Evolutionary conservation across 2,329 filamentous ascomycete species (phyloP).

Genomic region (Alternaria metachromatica): DNA sequence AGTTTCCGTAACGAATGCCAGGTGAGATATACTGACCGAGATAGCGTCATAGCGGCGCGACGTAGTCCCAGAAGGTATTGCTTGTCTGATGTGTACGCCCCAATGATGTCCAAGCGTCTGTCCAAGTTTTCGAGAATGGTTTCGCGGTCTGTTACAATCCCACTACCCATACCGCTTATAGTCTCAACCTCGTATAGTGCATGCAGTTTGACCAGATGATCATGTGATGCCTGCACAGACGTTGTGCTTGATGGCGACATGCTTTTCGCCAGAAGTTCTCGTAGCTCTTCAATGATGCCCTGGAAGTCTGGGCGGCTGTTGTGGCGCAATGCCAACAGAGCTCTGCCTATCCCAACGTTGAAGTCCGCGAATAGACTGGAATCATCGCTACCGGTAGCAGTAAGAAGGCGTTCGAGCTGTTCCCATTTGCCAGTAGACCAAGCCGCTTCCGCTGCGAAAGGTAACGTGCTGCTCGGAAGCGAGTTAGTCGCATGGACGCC

Average conservation of each 20-base stretch:
- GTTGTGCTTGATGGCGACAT: constrained; percentile 79
- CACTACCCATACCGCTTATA: constrained; percentile 61
- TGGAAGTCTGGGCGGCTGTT: constrained; percentile 61
- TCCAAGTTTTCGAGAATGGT: constrained; percentile 64
- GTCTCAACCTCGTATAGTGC: constrained; percentile 86
- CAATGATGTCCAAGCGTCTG: constrained; percentile 84
- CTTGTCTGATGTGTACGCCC: constrained; percentile 89
- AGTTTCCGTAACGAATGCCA: constrained; percentile 5
- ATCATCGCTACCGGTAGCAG: constrained; percentile 52
- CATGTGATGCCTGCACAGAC: constrained; percentile 84
- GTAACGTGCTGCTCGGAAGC: constrained; percentile 63
- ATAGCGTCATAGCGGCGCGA: constrained; percentile 84
- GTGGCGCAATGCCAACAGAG: constrained; percentile 66
- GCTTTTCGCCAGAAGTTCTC: constrained; percentile 73
- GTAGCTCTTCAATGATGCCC: constrained; percentile 67
- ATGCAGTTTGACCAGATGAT: constrained; percentile 84
- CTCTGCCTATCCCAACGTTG: constrained; percentile 78
- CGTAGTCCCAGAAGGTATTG: constrained; percentile 89
- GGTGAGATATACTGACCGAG: constrained; percentile 58
- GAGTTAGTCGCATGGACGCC: constrained; percentile 63
- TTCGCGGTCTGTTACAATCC: constrained; percentile 43
- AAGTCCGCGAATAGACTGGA: constrained; percentile 66
- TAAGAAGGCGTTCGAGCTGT: constrained; percentile 69
- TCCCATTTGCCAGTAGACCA: constrained; percentile 89
- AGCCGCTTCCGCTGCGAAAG: constrained; percentile 87